Evolutionary conservation across 1,284 basidiomycete species (phyloP).

Genomic region (Ceratorhiza oryzae-sativae): DNA sequence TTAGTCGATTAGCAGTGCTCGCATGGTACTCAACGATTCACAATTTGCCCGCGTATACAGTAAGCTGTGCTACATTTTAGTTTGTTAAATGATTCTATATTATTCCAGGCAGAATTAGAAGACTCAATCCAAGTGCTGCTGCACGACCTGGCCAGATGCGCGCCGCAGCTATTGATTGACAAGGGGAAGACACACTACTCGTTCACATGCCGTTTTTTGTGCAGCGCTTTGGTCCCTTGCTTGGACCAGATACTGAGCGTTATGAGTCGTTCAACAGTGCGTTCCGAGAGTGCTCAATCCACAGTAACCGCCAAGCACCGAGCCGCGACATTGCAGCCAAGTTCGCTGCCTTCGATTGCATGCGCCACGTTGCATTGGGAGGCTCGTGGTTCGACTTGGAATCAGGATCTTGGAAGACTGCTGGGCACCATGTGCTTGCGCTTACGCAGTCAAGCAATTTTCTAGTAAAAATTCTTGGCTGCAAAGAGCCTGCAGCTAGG

Average conservation of each 20-base stretch:
- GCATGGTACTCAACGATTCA: conserved; percentile 46
- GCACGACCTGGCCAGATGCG: conserved; percentile 47
- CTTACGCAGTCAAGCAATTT: too few relatives aligned
- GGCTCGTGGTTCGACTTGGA: conserved; percentile 36
- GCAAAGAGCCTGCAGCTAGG: too few relatives aligned
- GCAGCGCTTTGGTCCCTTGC: conserved; percentile 50
- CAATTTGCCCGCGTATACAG: conserved; percentile 51
- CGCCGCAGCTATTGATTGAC: conserved; percentile 50
- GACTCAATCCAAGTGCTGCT: conserved; percentile 51
- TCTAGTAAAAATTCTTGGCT: too few relatives aligned
- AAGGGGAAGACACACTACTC: conserved; percentile 54
- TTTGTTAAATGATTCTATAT: conserved; percentile 47
- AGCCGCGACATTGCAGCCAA: conserved; percentile 52
- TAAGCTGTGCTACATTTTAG: conserved; percentile 38
- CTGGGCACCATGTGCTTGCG: too few relatives aligned
- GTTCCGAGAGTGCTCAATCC: conserved; percentile 51
- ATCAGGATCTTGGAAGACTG: neutral
- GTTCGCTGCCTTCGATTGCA: conserved; percentile 30
- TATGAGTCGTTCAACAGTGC: conserved; percentile 53
- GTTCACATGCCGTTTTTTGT: conserved; percentile 51
- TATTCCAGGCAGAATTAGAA: conserved; percentile 48
- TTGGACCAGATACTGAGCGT: conserved; percentile 51
- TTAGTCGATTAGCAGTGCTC: conserved; percentile 13
- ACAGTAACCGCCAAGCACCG: conserved; percentile 53
- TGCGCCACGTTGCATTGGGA: conserved; percentile 40